A percentile compares a stretch with the other conserved stretches of the same genome.
These are phyloP conservation scores for Daldinia concentrica DNA, from an alignment of 495 filamentous ascomycete genomes.

Conservation along the genomic window DNA sequence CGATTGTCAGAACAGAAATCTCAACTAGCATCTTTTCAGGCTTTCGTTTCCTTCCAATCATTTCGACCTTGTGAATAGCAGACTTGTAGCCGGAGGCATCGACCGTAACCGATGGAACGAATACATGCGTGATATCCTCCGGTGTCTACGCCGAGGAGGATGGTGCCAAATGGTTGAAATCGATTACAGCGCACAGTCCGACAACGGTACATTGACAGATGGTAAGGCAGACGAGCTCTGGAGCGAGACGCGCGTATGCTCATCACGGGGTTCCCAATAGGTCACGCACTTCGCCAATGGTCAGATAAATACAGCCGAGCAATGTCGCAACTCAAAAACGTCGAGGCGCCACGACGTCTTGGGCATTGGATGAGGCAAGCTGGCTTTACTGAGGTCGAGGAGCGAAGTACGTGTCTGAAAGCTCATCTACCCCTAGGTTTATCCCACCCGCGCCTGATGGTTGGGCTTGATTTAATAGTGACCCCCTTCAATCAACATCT, in stretches of 20 bases:
- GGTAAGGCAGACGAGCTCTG: constrained; percentile 46
- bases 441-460: background rate
- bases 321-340: constrained; percentile 73
- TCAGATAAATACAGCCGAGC: constrained; percentile 74
- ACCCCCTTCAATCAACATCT: constrained; percentile 1
- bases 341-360: constrained; percentile 72
- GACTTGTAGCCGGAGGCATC: constrained; percentile 81
- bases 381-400: constrained; percentile 79
- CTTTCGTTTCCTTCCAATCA: constrained; percentile 79
- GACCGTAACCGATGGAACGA: constrained; percentile 76
- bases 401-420: constrained; percentile 44
- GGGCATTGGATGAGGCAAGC: constrained; percentile 68
- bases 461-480: background rate
- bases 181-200: constrained; percentile 87
- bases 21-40: constrained; percentile 44
- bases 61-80: constrained; percentile 92
- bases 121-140: constrained; percentile 79
- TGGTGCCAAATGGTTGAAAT: constrained; percentile 94
- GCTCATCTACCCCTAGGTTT: constrained; percentile 12
- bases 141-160: constrained; percentile 67
- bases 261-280: constrained; percentile 40
- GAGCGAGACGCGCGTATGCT: constrained; percentile 8
- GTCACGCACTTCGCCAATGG: constrained; percentile 78
- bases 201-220: constrained; percentile 82
- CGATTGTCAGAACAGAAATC: constrained; percentile 37